These are phyloP conservation scores for Afroboletus lepidellus DNA, from an alignment of 1,284 basidiomycete genomes.

Conservation along the genomic window DNA sequence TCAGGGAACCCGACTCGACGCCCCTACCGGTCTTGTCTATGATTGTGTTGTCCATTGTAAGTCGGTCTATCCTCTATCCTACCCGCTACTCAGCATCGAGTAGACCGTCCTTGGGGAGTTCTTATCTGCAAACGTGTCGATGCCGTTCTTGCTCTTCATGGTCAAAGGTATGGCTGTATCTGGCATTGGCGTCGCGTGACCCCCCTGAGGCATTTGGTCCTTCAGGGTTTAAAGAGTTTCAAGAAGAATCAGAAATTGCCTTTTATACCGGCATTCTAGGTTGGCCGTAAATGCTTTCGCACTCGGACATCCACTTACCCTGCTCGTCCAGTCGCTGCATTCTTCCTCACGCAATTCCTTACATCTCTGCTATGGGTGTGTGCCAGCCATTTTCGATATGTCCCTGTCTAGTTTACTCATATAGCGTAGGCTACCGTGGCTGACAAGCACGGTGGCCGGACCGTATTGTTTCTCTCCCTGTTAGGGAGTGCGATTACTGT, in stretches of 20 bases:
- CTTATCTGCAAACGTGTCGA: constrained; percentile 86
- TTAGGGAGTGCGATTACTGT: constrained; percentile 81
- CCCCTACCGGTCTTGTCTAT: constrained; percentile 87
- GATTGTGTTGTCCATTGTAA: constrained; percentile 87
- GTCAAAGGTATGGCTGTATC: constrained; percentile 64
- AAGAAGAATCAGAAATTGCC: constrained; percentile 70
- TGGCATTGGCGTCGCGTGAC: constrained; percentile 7
- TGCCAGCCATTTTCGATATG: not conserved
- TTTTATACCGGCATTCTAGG: constrained; percentile 85
- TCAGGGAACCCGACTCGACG: constrained; percentile 66
- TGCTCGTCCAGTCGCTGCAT: constrained; percentile 58
- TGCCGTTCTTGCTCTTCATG: constrained; percentile 90
- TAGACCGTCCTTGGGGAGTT: constrained; percentile 94
- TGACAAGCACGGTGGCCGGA: constrained; percentile 84
- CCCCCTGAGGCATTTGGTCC: constrained; percentile 2
- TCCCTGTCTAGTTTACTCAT: constrained; percentile 5
- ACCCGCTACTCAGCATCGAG: constrained; percentile 9
- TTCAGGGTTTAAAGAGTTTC: constrained; percentile 29
- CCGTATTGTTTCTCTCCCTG: constrained; percentile 84
- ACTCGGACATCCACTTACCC: constrained; percentile 12
- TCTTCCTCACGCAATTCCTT: constrained; percentile 86
- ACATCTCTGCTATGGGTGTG: constrained; percentile 87
- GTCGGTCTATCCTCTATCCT: constrained; percentile 27
- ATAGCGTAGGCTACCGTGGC: constrained; percentile 80
- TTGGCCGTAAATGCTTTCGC: constrained; percentile 33